phyloP scores from a whole-genome alignment of 2,329 filamentous ascomycete species.

The Phaeomoniella chlamydospora region DNA sequence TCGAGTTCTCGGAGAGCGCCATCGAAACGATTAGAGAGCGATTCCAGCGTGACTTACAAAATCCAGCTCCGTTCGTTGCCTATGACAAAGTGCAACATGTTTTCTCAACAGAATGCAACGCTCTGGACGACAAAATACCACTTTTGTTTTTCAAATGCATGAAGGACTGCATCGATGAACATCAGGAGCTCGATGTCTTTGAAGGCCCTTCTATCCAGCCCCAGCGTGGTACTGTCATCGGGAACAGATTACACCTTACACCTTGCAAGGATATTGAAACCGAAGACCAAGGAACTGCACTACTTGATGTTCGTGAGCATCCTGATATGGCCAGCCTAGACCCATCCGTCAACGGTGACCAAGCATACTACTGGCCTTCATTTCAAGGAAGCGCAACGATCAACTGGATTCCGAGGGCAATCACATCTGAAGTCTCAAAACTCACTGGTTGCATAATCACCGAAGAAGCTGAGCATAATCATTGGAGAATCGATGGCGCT shows the following conservation, averaged over 20 bases:
- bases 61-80: not conserved
- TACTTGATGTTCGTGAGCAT: no score
- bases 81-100: not conserved
- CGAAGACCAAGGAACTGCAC: no score
- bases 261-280: no score
- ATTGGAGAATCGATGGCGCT: not conserved
- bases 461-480: not conserved
- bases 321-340: no score
- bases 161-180: not conserved
- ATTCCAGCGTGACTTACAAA: not conserved
- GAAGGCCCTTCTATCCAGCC: not conserved
- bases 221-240: not conserved
- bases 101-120: not conserved
- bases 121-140: not conserved
- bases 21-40: not conserved
- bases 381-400: not conserved
- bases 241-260: not conserved
- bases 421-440: not conserved
- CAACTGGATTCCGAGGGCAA: not conserved
- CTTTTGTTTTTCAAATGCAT: not conserved
- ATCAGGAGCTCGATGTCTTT: not conserved
- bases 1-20: not conserved
- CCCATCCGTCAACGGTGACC: no score
- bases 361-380: no score
- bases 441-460: not conserved